A percentile compares a stretch with the other conserved stretches of the same genome.
Evolutionary conservation across 768 basidiomycete genomes (phyloP).

Genomic region (Termitomyces sp.): DNA sequence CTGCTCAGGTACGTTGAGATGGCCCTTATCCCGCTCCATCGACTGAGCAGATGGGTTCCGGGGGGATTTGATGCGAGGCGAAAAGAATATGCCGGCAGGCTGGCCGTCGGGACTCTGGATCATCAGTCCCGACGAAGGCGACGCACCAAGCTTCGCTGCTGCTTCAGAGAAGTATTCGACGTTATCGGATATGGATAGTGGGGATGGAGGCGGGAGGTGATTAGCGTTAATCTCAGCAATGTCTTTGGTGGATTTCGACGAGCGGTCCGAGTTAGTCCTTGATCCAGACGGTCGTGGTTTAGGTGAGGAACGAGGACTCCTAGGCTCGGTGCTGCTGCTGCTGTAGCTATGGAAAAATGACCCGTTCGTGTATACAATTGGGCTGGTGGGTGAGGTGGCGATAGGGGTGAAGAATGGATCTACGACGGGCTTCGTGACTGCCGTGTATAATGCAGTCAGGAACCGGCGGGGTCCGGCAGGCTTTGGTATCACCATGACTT

Average conservation of each 20-base stretch:
- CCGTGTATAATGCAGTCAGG: slow-evolving; percentile 88
- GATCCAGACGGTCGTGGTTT: slow-evolving; percentile 43
- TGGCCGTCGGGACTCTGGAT: slow-evolving; percentile 93
- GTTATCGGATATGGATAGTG: slow-evolving; percentile 56
- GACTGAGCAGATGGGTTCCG: slow-evolving; percentile 29
- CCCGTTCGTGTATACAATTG: slow-evolving; percentile 43
- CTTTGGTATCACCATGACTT: slow-evolving; percentile 96
- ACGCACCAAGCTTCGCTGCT: slow-evolving; percentile 64
- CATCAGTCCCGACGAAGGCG: slow-evolving; percentile 81
- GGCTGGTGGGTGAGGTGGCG: slow-evolving; percentile 83
- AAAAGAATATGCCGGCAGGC: slow-evolving; percentile 94
- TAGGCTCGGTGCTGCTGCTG: slow-evolving; percentile 10
- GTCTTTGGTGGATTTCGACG: slow-evolving; percentile 41
- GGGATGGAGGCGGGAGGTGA: slow-evolving; percentile 15
- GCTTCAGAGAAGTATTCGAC: slow-evolving; percentile 75
- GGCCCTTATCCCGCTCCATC: slow-evolving; percentile 44
- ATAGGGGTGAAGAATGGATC: slow-evolving; percentile 95
- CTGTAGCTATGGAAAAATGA: slow-evolving; percentile 37
- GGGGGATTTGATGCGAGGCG: slow-evolving; percentile 53
- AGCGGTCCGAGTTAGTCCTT: slow-evolving; percentile 60
- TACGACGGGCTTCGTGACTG: slow-evolving; percentile 77
- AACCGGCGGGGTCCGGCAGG: slow-evolving; percentile 94
- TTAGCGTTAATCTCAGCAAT: slow-evolving; percentile 24
- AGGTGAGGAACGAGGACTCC: slow-evolving; percentile 36
- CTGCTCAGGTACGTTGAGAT: slow-evolving; percentile 16